Percentiles rank a stretch among this genome's conserved stretches.
phyloP scores from a whole-genome alignment of 1,139 yeast species.

The Sugiyamaella pinicola region DNA sequence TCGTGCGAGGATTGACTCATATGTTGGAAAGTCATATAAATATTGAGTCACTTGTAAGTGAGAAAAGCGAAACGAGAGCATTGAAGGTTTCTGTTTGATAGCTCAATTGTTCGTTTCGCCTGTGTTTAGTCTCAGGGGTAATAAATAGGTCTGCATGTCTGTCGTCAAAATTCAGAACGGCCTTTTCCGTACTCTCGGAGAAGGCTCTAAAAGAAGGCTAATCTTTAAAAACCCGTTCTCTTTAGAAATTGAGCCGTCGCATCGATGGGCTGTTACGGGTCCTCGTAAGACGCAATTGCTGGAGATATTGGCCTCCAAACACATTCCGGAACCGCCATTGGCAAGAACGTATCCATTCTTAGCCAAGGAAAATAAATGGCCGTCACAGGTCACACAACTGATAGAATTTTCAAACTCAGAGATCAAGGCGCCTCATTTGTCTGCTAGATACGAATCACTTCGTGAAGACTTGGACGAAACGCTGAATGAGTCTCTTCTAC shows the following conservation, averaged over 20 bases:
- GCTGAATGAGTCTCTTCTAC: constrained; percentile 60
- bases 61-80: no score
- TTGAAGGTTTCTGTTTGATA: no score
- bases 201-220: constrained; percentile 24
- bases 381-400: constrained; percentile 51
- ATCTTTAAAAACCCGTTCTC: constrained; percentile 36
- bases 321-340: constrained; percentile 55
- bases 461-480: constrained; percentile 82
- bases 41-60: no score
- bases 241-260: constrained; percentile 40
- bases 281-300: constrained; percentile 50
- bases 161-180: constrained; percentile 14
- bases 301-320: constrained; percentile 49
- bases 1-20: no score
- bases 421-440: constrained; percentile 64
- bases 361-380: constrained; percentile 47
- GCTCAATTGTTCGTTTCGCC: no score
- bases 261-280: constrained; percentile 58
- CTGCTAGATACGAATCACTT: constrained; percentile 86
- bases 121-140: no score
- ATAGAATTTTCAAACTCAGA: constrained; percentile 70
- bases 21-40: no score
- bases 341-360: constrained; percentile 60
- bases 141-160: no score
- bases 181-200: constrained; percentile 16